Evolutionary conservation across 768 basidiomycete species (phyloP).

Genomic region (Mycena polygramma): DNA sequence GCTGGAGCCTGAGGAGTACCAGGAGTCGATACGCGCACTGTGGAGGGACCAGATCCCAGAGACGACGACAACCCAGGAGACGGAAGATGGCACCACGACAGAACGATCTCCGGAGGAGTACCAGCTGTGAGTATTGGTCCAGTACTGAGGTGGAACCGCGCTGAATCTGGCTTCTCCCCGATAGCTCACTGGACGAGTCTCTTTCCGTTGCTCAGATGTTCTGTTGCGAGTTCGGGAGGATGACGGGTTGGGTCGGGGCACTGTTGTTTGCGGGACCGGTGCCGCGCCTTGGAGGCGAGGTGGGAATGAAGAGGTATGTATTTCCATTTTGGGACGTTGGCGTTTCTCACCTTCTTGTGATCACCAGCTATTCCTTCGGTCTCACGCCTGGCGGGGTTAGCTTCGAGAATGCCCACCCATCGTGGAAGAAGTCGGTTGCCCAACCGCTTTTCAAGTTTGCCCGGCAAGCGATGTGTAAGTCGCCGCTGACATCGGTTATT

Average conservation of each 20-base stretch:
- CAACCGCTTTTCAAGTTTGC: background rate
- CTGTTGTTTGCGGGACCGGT: slow-evolving; percentile 11
- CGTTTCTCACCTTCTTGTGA: background rate
- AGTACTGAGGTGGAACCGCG: background rate
- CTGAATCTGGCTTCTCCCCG: too few relatives aligned
- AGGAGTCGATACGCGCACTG: background rate
- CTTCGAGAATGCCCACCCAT: background rate
- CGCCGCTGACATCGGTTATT: background rate
- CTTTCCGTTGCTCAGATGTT: slow-evolving; percentile 1
- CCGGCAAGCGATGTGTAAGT: background rate
- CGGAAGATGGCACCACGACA: background rate
- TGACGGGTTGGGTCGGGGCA: slow-evolving; percentile 19
- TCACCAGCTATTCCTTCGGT: background rate
- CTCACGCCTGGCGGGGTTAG: background rate
- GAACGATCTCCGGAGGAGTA: slow-evolving; percentile 14
- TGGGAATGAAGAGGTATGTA: slow-evolving; percentile 12
- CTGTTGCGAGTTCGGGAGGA: background rate
- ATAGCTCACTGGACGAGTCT: slow-evolving; percentile 18
- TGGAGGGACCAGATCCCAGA: background rate
- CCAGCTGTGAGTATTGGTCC: slow-evolving; percentile 4
- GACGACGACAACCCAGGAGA: background rate
- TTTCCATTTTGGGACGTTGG: background rate
- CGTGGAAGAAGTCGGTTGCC: background rate
- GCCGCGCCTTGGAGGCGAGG: background rate
- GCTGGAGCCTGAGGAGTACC: background rate